Conservation (phyloP, 23 red algal genomes). For the Gracilaria gracilis region DNA sequence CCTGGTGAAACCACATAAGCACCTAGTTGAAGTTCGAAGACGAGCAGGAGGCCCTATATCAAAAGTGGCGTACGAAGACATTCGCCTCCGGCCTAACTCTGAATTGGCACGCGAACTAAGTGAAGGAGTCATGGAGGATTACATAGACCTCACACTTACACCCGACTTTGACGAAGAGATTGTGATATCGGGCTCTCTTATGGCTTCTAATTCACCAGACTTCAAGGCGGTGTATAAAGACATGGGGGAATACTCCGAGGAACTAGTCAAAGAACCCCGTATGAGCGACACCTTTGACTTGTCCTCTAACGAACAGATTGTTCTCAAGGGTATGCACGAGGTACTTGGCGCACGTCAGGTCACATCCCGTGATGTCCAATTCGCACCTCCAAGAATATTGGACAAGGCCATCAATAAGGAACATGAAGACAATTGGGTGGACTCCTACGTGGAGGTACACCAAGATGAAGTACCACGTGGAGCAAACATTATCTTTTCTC, state of each 20-base stretch:
- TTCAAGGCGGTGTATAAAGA: neutral
- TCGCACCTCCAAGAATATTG: conserved; percentile 7
- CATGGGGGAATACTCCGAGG: neutral
- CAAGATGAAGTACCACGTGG: neutral
- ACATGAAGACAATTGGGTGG: conserved; percentile 27
- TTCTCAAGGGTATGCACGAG: conserved; percentile 16
- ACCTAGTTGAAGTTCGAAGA: neutral
- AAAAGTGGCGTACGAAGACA: conserved; percentile 8
- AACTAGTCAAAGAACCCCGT: neutral
- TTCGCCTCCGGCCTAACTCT: too few species aligned
- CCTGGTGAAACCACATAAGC: neutral
- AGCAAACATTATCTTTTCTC: conserved; percentile 17
- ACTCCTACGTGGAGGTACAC: too few species aligned
- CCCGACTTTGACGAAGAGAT: neutral
- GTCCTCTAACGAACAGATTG: conserved; percentile 1
- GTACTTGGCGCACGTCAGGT: conserved; percentile 15
- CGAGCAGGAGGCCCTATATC: neutral
- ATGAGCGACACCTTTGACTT: neutral
- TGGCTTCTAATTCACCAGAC: neutral
- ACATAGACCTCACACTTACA: neutral
- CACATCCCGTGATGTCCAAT: neutral
- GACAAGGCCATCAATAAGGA: conserved; percentile 6
- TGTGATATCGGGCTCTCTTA: neutral
- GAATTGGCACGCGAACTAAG: too few species aligned
- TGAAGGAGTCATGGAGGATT: neutral